Evolutionary conservation across 2,329 filamentous ascomycete genomes (phyloP).

Genomic region (Exophiala alcalophila): DNA sequence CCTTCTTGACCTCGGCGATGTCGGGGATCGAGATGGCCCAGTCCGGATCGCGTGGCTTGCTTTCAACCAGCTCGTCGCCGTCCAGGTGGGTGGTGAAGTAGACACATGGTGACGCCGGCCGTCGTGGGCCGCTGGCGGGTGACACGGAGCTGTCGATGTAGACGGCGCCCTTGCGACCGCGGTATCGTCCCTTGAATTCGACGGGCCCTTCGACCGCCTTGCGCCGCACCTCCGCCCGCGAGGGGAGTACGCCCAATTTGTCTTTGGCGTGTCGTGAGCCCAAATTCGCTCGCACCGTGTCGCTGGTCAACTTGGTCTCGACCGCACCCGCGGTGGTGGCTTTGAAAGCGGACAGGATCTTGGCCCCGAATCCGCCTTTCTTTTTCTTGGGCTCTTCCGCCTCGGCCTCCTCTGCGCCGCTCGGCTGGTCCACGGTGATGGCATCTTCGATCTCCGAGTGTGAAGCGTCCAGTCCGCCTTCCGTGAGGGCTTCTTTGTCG

Average conservation of each 20-base stretch:
- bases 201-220: conserved; percentile 60
- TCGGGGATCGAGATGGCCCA: conserved; percentile 71
- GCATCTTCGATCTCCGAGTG: conserved; percentile 65
- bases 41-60: conserved; percentile 52
- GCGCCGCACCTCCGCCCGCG: conserved; percentile 39
- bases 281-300: conserved; percentile 65
- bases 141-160: conserved; percentile 55
- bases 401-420: conserved; percentile 38
- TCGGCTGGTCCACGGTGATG: conserved; percentile 53
- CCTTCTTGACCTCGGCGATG: conserved; percentile 71
- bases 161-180: conserved; percentile 68
- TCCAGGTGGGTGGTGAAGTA: conserved; percentile 57
- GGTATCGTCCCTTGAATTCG: conserved; percentile 69
- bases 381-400: conserved; percentile 35
- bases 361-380: conserved; percentile 48
- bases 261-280: conserved; percentile 63
- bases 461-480: conserved; percentile 60
- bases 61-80: conserved; percentile 47
- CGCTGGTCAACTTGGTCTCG: conserved; percentile 68
- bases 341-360: conserved; percentile 65
- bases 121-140: conserved; percentile 51
- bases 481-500: conserved; percentile 52
- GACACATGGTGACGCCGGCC: conserved; percentile 65
- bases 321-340: conserved; percentile 67
- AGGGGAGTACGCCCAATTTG: conserved; percentile 66